Evolutionary conservation across 495 filamentous ascomycete genomes (phyloP), one percentile per base, ranked within the genome.

Genomic region (Lasiosphaeria hispida): DNA sequence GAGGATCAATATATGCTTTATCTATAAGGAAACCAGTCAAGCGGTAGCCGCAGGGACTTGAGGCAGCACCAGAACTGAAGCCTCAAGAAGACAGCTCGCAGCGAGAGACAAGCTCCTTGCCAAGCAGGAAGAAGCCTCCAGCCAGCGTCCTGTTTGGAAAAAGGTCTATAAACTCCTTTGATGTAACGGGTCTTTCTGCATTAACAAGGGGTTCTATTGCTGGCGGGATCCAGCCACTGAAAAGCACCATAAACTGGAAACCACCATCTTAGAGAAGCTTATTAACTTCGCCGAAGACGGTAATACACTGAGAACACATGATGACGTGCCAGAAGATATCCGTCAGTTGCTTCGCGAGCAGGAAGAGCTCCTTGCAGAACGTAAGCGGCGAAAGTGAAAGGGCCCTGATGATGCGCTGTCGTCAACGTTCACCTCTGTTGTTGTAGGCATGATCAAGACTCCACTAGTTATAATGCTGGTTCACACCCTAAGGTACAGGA

Each of bases 291-390:
- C 50, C 38, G 38, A 53, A 30, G 50, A 42, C 4, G 50, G 50
- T 42, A 53, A 41, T 42, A 53, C 50, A 53, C 37, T 53, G 37
- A 53, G 50, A 53, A 53, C 50, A 35, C 35, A 53, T 41, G 37
- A 53, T 2, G 35, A 53, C n/a, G 50, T 53, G 37, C 50, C 50
- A 53, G 50, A 53, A 30, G 50, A 53, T 35, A 53, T 53, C 35
- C 50, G 50, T 53, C 38, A 53, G 50, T 41, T 53, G 50, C 50
- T 53, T 53, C 50, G 50, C 37, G 50, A 53, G 50, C 50, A 53
- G 50, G 50, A 53, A 17, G 51, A 54, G 51, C 51, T 54, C 18
- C 37, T 43, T 35, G 1, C 23, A 17, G 38, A 54, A 54, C 51
- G 51, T 54, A 54, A 34, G 19, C 51, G 51, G 51, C 51, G 51